These are phyloP conservation scores for Clonostachys byssicola DNA, from an alignment of 2,329 filamentous ascomycete genomes.

Conservation along the genomic window DNA sequence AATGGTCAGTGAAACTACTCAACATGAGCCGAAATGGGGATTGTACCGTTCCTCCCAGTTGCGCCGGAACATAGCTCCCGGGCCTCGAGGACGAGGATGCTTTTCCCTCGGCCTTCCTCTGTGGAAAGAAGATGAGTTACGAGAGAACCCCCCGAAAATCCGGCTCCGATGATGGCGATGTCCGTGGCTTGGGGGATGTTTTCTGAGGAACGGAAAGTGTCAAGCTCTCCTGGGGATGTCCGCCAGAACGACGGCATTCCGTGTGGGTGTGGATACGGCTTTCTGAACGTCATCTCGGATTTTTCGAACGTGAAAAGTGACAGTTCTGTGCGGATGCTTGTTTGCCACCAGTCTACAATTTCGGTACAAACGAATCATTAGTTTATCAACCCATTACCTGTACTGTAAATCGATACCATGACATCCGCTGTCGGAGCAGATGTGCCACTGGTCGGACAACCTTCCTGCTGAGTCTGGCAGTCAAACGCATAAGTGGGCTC, in stretches of 20 bases:
- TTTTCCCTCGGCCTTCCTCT: neutral
- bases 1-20: neutral
- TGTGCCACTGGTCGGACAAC: no score
- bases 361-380: no score
- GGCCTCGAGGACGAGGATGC: constrained; percentile 24
- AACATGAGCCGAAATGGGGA: constrained; percentile 1
- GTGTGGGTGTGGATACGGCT: neutral
- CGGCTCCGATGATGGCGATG: constrained; percentile 9
- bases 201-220: constrained; percentile 9
- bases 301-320: no score
- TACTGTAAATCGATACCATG: no score
- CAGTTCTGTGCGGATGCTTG: no score
- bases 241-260: constrained; percentile 9
- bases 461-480: no score
- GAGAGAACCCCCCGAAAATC: constrained; percentile 8
- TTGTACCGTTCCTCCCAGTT: constrained; percentile 24
- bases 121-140: constrained; percentile 7
- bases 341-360: no score
- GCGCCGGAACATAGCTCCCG: constrained; percentile 27
- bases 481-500: no score
- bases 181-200: constrained; percentile 3
- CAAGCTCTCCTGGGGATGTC: constrained; percentile 6
- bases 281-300: neutral
- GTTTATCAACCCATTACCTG: no score
- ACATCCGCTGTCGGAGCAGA: no score